Percentiles rank a stretch among this genome's conserved stretches.
Evolutionary conservation across 208 protist genomes (phyloP).

Genomic region (Leishmania tarentolae): DNA sequence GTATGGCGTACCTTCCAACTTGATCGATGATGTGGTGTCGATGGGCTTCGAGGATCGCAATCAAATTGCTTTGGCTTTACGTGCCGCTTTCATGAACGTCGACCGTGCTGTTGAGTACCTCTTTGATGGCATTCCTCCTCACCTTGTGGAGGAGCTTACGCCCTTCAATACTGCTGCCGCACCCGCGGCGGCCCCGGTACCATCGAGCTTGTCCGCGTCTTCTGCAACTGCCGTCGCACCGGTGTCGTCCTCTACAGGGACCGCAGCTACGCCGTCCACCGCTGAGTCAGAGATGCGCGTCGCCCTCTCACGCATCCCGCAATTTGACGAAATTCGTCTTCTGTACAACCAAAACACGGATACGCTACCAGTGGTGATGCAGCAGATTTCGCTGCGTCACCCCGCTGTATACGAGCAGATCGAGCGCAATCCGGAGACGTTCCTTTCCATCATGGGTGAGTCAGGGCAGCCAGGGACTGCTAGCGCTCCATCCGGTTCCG

Average conservation of each 20-base stretch:
- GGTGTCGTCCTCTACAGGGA: not conserved
- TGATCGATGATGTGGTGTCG: conserved; percentile 79
- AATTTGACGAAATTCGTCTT: conserved; percentile 73
- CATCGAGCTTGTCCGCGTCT: conserved; percentile 10
- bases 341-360: conserved; percentile 66
- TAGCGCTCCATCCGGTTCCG: not conserved
- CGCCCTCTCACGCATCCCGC: conserved; percentile 62
- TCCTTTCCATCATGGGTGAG: conserved; percentile 72
- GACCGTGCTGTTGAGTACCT: conserved; percentile 90
- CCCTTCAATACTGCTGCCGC: not conserved
- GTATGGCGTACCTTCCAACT: conserved; percentile 40
- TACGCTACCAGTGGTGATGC: conserved; percentile 56
- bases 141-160: conserved; percentile 43
- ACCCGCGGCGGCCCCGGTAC: conserved; percentile 7
- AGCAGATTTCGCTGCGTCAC: conserved; percentile 72
- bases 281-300: conserved; percentile 39
- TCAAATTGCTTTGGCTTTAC: conserved; percentile 73
- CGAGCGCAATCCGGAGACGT: conserved; percentile 65
- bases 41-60: conserved; percentile 89
- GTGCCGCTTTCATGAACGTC: conserved; percentile 85
- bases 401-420: conserved; percentile 69
- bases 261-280: not conserved
- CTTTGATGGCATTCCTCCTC: conserved; percentile 72
- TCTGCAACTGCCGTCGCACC: conserved; percentile 3
- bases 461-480: conserved; percentile 14